phyloP scores from a whole-genome alignment of 2,329 filamentous ascomycete genomes.

The Cladosporium velox region DNA sequence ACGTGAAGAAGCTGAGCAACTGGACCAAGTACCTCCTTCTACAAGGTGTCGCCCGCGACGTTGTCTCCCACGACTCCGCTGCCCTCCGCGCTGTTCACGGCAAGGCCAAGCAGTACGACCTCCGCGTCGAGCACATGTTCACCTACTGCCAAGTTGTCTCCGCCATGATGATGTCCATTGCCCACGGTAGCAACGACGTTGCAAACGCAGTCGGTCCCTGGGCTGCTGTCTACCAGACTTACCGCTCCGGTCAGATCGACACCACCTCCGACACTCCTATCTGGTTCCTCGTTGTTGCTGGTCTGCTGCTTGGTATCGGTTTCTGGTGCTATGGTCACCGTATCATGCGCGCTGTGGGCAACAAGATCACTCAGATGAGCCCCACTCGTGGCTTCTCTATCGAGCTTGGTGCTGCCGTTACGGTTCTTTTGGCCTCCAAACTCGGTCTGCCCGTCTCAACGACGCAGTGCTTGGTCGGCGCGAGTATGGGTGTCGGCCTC shows the following conservation, averaged over 20 bases:
- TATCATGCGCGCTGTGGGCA: constrained; percentile 63
- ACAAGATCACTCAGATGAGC: constrained; percentile 62
- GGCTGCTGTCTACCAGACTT: constrained; percentile 62
- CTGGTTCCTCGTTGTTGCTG: constrained; percentile 62
- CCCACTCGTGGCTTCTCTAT: constrained; percentile 60
- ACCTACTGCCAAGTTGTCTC: constrained; percentile 67
- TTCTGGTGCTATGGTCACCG: constrained; percentile 61
- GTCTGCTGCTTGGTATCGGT: constrained; percentile 55
- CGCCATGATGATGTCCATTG: constrained; percentile 71
- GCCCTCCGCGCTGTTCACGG: constrained; percentile 53
- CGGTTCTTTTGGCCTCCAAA: constrained; percentile 63
- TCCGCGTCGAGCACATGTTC: constrained; percentile 63
- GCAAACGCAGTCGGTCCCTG: constrained; percentile 64
- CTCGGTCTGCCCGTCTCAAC: constrained; percentile 64
- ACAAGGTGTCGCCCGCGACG: constrained; percentile 29
- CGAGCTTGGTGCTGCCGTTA: constrained; percentile 62
- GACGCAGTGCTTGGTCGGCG: constrained; percentile 63
- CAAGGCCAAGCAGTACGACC: constrained; percentile 56
- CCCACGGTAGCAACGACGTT: constrained; percentile 67
- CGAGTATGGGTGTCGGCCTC: constrained; percentile 64
- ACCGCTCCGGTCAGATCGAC: constrained; percentile 49
- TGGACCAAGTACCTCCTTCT: constrained; percentile 27
- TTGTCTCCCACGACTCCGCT: constrained; percentile 41
- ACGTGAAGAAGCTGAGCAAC: constrained; percentile 24
- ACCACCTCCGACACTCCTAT: constrained; percentile 55